Evolutionary conservation across 768 basidiomycete species (phyloP), one percentile per base, ranked within the genome.

Genomic region (Dendrothele bispora): DNA sequence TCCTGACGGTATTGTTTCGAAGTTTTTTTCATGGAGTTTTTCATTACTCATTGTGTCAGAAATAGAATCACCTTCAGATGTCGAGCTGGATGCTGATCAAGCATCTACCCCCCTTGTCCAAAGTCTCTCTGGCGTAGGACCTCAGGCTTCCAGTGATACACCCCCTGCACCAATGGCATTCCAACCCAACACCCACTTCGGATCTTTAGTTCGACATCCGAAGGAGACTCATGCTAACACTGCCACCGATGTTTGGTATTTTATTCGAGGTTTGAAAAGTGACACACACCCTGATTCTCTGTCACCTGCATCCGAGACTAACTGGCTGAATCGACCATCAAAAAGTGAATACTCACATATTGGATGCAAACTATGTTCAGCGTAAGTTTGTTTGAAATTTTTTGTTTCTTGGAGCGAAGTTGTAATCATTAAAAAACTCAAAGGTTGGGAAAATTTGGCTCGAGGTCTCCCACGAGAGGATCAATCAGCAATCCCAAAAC

Each of bases 361-460:
- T 35, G 21, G 32, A 5, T 46, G 32, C 15, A 6, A 35, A 17
- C 20, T 46, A 20, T 46, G 43, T 34, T 7, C 18, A 26, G 39
- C n/a, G n/a, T n/a, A 18, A 8, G 28, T 27, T 24, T 25, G 7
- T 39, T 11, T 22, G 29, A 11, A 21, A 38, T 15, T 11, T 28
- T 21, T 40, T 43, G 28, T n/a, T 8, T 18, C 20, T 40, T 58
- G 55, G 55, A 29, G 43, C 14, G 46, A 47, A 8, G 22, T 39
- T 6, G 53, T 56, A 12, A 34, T 51, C 12, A 25, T 40, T 18
- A 27, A 51, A 18, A 44, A 51, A 18, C 43, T 56, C n/a, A 54
- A 56, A 27, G 52, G 53, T 3, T 54, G 46, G 49, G 12, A 39
- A 35, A 40, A n/a, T 3, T 10, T 10, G 5, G n/a, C 29, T n/a